These are phyloP conservation scores for Saccharum hybrid DNA, from an alignment of 202 grass and related monocot genomes.

Conservation along the genomic window DNA sequence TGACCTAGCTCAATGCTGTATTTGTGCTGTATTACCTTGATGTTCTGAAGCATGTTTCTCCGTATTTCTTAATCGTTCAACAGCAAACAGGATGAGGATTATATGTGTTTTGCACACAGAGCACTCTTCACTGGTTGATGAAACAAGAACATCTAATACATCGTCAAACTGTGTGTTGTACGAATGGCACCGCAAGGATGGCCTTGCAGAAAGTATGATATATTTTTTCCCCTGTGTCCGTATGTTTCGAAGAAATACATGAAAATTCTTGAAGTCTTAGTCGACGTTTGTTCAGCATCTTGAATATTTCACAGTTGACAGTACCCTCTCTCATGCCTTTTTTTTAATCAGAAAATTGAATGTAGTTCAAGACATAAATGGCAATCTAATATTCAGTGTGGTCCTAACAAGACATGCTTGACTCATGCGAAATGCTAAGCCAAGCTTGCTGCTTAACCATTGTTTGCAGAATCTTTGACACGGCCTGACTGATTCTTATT, in stretches of 20 bases:
- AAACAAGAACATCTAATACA: background rate
- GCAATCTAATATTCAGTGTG: background rate
- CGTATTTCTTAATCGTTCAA: background rate
- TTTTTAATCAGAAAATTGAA: background rate
- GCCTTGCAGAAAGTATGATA: background rate
- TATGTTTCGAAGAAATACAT: background rate
- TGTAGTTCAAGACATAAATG: background rate
- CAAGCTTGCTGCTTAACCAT: background rate
- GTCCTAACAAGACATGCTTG: background rate
- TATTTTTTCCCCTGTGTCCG: background rate
- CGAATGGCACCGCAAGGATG: background rate
- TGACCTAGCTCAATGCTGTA: background rate
- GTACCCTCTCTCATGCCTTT: background rate
- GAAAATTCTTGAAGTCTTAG: background rate
- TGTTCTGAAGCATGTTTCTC: background rate
- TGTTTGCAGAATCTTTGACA: background rate
- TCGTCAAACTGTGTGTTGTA: background rate
- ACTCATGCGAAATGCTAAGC: background rate
- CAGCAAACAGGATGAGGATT: background rate
- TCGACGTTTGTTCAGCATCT: background rate
- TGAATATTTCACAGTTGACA: background rate
- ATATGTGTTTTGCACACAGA: background rate
- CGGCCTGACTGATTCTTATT: background rate
- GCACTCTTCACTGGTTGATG: background rate
- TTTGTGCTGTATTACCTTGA: background rate